Evolutionary conservation across 1,284 basidiomycete genomes (phyloP).

Genomic region (Somion occarium): DNA sequence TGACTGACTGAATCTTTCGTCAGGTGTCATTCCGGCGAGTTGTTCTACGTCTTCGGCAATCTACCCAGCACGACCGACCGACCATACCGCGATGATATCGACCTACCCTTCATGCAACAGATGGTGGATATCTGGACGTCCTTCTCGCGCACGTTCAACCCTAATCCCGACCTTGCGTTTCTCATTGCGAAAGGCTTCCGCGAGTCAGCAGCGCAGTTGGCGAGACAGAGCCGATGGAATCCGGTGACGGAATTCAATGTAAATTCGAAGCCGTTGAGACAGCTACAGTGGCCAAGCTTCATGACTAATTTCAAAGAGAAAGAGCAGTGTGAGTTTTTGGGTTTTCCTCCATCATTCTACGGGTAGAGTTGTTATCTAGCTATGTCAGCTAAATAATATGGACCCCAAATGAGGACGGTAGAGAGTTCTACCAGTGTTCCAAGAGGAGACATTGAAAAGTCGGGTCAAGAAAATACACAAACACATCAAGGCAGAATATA

Average conservation of each 20-base stretch:
- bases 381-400: not conserved
- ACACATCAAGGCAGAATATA: too few species aligned
- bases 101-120: slow-evolving; percentile 34
- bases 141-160: slow-evolving; percentile 36
- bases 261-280: slow-evolving; percentile 16
- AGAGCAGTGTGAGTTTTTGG: slow-evolving; percentile 24
- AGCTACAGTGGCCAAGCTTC: slow-evolving; percentile 24
- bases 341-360: slow-evolving; percentile 5
- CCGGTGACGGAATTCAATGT: slow-evolving; percentile 21
- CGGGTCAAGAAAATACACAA: too few species aligned
- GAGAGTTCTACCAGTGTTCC: too few species aligned
- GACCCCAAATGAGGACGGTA: too few species aligned
- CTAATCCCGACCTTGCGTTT: slow-evolving; percentile 34
- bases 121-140: slow-evolving; percentile 33
- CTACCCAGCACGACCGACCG: slow-evolving; percentile 22
- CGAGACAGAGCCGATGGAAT: slow-evolving; percentile 19
- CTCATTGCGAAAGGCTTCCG: slow-evolving; percentile 29
- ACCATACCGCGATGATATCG: slow-evolving; percentile 34
- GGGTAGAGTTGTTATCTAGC: too few species aligned
- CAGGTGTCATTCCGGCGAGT: slow-evolving; percentile 37
- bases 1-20: not conserved
- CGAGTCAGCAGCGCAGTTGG: slow-evolving; percentile 17
- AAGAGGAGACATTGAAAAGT: too few species aligned
- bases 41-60: slow-evolving; percentile 34
- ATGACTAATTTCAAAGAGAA: slow-evolving; percentile 23